phyloP scores from a whole-genome alignment of 805 yeast species.

The Jamesozyma rosinii region DNA sequence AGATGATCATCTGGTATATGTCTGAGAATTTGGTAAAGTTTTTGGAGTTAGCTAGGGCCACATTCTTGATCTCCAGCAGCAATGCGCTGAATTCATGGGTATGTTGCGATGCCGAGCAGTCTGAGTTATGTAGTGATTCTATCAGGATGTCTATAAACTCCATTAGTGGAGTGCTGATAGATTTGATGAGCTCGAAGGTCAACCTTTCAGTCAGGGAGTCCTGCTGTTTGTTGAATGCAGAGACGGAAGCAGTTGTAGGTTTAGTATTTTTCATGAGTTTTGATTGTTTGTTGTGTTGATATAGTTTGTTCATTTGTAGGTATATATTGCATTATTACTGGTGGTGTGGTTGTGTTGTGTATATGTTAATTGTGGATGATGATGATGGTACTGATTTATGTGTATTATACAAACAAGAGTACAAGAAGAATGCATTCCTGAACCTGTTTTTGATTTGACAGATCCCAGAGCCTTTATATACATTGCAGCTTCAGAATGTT shows the following conservation, averaged over 20 bases:
- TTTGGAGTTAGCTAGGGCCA: background rate
- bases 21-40: background rate
- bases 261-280: too few relatives aligned
- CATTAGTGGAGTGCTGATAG: constrained; percentile 16
- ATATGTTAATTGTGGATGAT: too few relatives aligned
- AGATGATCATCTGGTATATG: background rate
- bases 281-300: too few relatives aligned
- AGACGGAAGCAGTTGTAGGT: background rate
- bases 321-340: too few relatives aligned
- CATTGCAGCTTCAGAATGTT: too few relatives aligned
- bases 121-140: constrained; percentile 4
- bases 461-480: too few relatives aligned
- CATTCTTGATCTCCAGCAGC: background rate
- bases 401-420: too few relatives aligned
- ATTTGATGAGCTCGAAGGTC: constrained; percentile 11
- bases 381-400: too few relatives aligned
- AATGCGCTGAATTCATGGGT: background rate
- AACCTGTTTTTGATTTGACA: too few relatives aligned
- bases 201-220: constrained; percentile 2
- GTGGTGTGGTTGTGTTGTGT: too few relatives aligned
- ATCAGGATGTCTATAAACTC: constrained; percentile 21
- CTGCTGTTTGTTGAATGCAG: background rate
- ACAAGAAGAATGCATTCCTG: too few relatives aligned
- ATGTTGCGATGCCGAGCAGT: background rate
- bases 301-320: too few relatives aligned